These are phyloP conservation scores for Mycosphaerella sp. DNA, from an alignment of 2,329 filamentous ascomycete genomes.

Conservation along the genomic window DNA sequence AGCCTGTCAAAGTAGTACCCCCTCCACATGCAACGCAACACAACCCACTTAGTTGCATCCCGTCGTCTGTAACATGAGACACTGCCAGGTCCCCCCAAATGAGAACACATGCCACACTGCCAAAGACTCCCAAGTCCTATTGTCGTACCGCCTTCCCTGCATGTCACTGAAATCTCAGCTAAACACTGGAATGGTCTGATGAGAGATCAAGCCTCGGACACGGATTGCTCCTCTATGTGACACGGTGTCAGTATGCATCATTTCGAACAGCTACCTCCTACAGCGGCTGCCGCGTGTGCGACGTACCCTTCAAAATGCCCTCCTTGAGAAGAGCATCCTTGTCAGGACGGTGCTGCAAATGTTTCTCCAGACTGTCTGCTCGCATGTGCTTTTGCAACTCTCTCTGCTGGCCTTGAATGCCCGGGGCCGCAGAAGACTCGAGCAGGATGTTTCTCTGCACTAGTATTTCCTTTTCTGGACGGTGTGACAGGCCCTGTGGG, in stretches of 20 bases:
- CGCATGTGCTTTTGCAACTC: conserved; percentile 87
- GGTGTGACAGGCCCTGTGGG: conserved; percentile 48
- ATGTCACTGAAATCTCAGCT: not conserved
- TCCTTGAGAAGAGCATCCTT: conserved; percentile 71
- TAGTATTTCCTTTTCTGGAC: conserved; percentile 65
- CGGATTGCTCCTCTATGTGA: not conserved
- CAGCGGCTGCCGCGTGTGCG: not conserved
- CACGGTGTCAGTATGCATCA: not conserved
- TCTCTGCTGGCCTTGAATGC: conserved; percentile 70
- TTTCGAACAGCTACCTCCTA: not conserved
- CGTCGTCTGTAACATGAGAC: not conserved
- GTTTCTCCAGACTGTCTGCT: conserved; percentile 78
- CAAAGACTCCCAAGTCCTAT: not conserved
- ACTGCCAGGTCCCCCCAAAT: not conserved
- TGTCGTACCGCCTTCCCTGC: not conserved
- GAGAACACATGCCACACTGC: not conserved
- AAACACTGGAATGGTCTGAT: not conserved
- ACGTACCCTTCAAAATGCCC: conserved; percentile 58
- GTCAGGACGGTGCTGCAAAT: conserved; percentile 68
- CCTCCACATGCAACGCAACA: not conserved
- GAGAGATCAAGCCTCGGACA: not conserved
- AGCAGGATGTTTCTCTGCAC: conserved; percentile 86
- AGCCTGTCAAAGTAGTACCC: not conserved
- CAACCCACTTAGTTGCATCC: not conserved
- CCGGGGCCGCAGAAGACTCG: conserved; percentile 67